These are phyloP conservation scores for Penstemon newberryi DNA, from an alignment of 257 asterid species.

Conservation along the genomic window DNA sequence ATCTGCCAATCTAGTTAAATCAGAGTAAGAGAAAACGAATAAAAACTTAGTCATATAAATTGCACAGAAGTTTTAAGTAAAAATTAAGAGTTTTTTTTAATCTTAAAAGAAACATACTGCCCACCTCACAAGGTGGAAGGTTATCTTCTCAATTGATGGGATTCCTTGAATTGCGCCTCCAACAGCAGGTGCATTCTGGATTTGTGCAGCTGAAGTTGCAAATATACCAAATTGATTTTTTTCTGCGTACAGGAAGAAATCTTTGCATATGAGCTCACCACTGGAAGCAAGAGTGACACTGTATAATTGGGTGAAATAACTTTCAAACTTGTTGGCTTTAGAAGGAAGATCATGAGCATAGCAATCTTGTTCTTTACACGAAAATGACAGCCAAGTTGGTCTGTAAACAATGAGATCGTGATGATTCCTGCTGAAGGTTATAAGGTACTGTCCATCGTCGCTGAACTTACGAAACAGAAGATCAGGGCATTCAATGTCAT, in stretches of 20 bases:
- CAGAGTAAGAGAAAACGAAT: constrained; percentile 25
- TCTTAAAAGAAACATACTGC: constrained; percentile 28
- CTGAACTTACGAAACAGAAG: constrained; percentile 92
- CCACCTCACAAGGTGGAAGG: constrained; percentile 94
- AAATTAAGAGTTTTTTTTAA: neutral
- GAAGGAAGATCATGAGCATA: constrained; percentile 66
- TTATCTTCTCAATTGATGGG: constrained; percentile 84
- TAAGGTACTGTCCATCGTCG: constrained; percentile 88
- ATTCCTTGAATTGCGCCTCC: constrained; percentile 93
- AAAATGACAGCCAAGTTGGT: constrained; percentile 88
- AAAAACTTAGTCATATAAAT: constrained; percentile 4
- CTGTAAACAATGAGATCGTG: constrained; percentile 90
- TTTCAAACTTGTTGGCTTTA: constrained; percentile 82
- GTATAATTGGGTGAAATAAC: constrained; percentile 80
- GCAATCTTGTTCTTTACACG: constrained; percentile 72
- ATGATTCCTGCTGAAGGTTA: constrained; percentile 90
- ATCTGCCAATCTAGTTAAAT: constrained; percentile 71
- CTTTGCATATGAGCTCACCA: constrained; percentile 94
- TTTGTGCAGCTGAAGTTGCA: constrained; percentile 90
- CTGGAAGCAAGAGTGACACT: constrained; percentile 70
- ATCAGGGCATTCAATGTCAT: constrained; percentile 91
- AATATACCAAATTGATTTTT: constrained; percentile 77
- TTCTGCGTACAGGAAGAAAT: constrained; percentile 80
- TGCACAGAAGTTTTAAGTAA: neutral
- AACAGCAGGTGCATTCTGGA: constrained; percentile 82